Percentiles rank a stretch among this genome's conserved stretches.
phyloP scores from a whole-genome alignment of 495 filamentous ascomycete genomes.

The Podospora anserina region DNA sequence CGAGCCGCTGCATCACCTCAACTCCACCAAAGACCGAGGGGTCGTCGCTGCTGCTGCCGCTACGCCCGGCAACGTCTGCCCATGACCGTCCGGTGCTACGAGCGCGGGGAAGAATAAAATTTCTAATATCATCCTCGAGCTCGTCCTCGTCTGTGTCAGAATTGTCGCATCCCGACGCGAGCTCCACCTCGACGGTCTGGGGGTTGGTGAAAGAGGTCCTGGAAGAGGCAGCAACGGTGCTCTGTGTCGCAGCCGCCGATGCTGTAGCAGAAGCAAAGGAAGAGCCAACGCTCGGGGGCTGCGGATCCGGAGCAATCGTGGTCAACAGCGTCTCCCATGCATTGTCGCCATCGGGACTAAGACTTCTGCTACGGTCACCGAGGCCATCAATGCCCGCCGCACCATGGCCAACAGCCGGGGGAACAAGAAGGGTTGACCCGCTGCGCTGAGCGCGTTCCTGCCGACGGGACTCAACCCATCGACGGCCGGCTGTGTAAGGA shows the following conservation, averaged over 20 bases:
- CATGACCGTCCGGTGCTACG: conserved; percentile 22
- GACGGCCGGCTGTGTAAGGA: background rate
- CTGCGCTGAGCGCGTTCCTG: background rate
- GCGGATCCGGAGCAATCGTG: conserved; percentile 76
- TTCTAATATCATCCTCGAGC: conserved; percentile 29
- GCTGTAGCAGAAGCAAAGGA: conserved; percentile 72
- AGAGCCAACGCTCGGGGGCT: conserved; percentile 72
- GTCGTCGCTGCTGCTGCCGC: conserved; percentile 27
- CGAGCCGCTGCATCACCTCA: conserved; percentile 63
- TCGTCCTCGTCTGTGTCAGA: conserved; percentile 38
- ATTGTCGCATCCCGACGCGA: conserved; percentile 38
- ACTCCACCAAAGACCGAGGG: conserved; percentile 44
- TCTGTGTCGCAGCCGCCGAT: conserved; percentile 37
- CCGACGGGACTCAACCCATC: background rate
- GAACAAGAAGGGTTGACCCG: conserved; percentile 4
- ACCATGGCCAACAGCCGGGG: no score
- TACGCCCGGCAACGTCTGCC: conserved; percentile 37
- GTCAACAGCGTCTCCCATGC: conserved; percentile 77
- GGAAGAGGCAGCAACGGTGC: conserved; percentile 32
- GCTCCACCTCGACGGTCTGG: conserved; percentile 32
- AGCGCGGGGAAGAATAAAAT: background rate
- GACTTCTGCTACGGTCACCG: conserved; percentile 77
- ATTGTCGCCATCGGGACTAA: conserved; percentile 68
- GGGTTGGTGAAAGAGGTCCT: conserved; percentile 38
- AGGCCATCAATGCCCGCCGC: conserved; percentile 59